Conservation (phyloP, 192 early-diverging fungal species). For the Coemansia sp. region DNA sequence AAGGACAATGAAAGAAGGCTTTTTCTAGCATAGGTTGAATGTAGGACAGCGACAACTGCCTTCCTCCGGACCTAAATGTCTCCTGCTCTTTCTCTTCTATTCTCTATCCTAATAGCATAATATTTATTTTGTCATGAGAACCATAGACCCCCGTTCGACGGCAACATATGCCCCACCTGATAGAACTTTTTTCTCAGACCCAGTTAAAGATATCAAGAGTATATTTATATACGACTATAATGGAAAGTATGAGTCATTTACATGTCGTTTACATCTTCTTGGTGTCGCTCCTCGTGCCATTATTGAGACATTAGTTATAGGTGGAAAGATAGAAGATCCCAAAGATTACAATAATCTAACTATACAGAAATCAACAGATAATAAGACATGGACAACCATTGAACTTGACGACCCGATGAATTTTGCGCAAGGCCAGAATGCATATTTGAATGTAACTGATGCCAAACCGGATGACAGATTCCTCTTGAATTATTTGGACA, state of each 20-base stretch:
- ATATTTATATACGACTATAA: not conserved
- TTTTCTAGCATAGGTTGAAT: too few species aligned
- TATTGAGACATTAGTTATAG: not conserved
- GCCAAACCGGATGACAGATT: too few species aligned
- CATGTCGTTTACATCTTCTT: not conserved
- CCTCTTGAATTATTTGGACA: too few species aligned
- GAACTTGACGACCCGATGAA: too few species aligned
- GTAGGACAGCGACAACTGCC: too few species aligned
- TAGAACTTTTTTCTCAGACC: not conserved
- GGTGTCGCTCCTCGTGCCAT: not conserved
- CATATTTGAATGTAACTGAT: too few species aligned
- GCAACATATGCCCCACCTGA: not conserved
- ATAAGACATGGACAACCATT: not conserved
- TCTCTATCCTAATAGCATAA: not conserved
- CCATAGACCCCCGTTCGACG: not conserved
- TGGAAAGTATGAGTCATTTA: not conserved
- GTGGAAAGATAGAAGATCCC: not conserved
- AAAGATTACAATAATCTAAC: not conserved
- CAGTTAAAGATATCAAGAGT: not conserved
- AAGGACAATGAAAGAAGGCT: too few species aligned
- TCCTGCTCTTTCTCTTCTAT: not conserved
- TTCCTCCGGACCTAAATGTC: too few species aligned
- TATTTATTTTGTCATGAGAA: not conserved
- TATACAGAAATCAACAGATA: not conserved
- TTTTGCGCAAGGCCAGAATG: too few species aligned